Conservation (phyloP, 2,329 filamentous ascomycete genomes). For the Botryotinia globosa region DNA sequence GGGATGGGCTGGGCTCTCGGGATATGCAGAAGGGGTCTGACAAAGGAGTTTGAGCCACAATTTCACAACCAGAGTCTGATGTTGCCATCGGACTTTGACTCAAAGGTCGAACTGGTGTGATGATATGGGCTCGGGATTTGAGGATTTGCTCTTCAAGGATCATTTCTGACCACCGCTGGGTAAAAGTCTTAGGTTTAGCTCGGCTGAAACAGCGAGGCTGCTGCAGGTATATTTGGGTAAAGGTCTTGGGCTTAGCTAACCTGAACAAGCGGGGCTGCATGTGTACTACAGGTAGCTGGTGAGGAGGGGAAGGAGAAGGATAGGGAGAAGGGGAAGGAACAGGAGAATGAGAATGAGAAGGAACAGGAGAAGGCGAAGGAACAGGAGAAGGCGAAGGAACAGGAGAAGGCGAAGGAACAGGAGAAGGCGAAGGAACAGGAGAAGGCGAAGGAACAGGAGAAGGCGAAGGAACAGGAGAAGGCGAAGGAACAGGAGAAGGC, state of each 20-base stretch:
- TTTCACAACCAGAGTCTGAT: constrained; percentile 12
- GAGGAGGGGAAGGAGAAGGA: not conserved
- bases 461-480: not conserved
- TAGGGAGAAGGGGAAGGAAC: no score
- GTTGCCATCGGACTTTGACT: not conserved
- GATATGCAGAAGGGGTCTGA: not conserved
- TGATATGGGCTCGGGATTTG: not conserved
- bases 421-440: not conserved
- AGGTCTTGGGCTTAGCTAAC: not conserved
- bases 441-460: not conserved
- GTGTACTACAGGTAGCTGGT: not conserved
- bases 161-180: not conserved
- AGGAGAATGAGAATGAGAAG: not conserved
- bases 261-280: constrained; percentile 1
- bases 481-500: fast-evolving
- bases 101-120: constrained; percentile 7
- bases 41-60: constrained; percentile 1
- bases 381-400: no score
- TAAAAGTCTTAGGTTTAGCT: not conserved
- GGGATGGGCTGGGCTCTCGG: not conserved
- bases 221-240: not conserved
- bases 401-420: not conserved
- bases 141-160: not conserved
- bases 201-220: not conserved
- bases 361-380: not conserved